Base-by-base conservation (phyloP, 768 basidiomycete species). In the Leccinellum rugosiceps region DNA sequence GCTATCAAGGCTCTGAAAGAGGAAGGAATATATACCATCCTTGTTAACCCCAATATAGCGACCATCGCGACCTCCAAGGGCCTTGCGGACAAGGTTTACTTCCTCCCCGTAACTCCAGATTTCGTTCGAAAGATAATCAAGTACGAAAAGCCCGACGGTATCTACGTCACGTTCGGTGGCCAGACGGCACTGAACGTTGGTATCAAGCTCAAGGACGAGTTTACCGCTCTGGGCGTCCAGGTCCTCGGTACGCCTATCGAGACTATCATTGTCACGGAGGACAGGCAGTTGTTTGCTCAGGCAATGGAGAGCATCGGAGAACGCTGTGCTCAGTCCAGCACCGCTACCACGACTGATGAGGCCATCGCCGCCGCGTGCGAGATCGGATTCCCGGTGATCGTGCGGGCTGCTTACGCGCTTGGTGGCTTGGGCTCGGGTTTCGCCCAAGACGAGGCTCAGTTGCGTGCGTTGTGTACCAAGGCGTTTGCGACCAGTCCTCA, bases 1-100 rank as follows among this genome's bases (percentile, higher is more conserved):
- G 96, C 97, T 13, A 96, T 99, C 82, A 99, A 99, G 76, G 97
- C 97, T 10, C 82, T 99, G 63, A 98, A 98, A 76, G 93, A 93
- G 71, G 97, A 98, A 72, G 97, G 97, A 32, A 98, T 99, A 69
- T 98, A 97, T 76, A 99, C 97, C 58, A 94, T 99, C 74, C 86
- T 99, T 72, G 85, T 99, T 65, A 98, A 98, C 75, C 96, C 97
- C 26, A 99, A 99, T 75, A 99, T 99, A 65, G 97, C 97, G 21
- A 99, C 97, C 38, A 99, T 98, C 64, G 94, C 94, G 46, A 97
- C 94, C 1, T 95, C 93, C 49, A 94, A 94, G 66, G 95, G 97
- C 59, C 84, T 99, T 51, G 97, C 97, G 23, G 97, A 99, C 80
- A 98, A 98, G 74, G 96, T 99, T 50, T 99, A 98, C 79, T 99